A percentile compares a stretch with the other conserved stretches of the same genome.
These are phyloP conservation scores for Piedraia hortae DNA, from an alignment of 2,329 filamentous ascomycete genomes.

Conservation along the genomic window DNA sequence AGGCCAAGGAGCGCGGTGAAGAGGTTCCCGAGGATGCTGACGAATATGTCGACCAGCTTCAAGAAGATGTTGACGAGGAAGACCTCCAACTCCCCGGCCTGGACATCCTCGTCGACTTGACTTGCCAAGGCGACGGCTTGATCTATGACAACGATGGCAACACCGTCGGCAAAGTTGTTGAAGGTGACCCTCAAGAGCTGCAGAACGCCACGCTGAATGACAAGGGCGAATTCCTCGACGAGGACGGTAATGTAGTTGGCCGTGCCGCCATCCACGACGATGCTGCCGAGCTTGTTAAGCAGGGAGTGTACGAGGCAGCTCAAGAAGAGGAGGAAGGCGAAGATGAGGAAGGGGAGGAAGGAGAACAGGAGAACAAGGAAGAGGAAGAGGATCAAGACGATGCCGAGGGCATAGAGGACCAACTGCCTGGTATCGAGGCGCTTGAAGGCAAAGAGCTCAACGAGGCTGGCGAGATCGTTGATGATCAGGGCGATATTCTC, in stretches of 20 bases:
- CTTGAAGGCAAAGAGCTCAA: constrained; percentile 24
- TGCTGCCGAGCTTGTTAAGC: constrained; percentile 15
- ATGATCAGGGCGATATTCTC: constrained; percentile 22
- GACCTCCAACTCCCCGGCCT: constrained; percentile 15
- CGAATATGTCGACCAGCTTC: constrained; percentile 10
- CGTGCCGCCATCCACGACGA: constrained; percentile 23
- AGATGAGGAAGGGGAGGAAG: constrained; percentile 4
- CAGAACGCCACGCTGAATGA: constrained; percentile 23
- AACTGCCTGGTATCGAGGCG: constrained; percentile 24
- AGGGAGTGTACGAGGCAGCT: constrained; percentile 16
- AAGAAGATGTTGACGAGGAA: constrained; percentile 7
- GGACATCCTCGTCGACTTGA: constrained; percentile 21
- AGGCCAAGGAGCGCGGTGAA: constrained; percentile 13
- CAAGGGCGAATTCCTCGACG: constrained; percentile 27
- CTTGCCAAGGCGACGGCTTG: constrained; percentile 19
- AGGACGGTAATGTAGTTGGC: constrained; percentile 25
- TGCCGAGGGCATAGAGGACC: constrained; percentile 17
- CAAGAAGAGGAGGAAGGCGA: constrained; percentile 14
- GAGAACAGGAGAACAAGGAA: constrained; percentile 4
- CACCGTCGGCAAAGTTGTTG: constrained; percentile 20
- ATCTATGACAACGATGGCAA: constrained; percentile 25
- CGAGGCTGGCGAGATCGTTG: constrained; percentile 21
- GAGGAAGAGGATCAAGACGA: constrained; percentile 8
- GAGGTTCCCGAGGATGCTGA: constrained; percentile 13
- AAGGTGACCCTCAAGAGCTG: constrained; percentile 21